Base-by-base conservation (phyloP, 805 yeast genomes). In the Nakazawaea wickerhamii region DNA sequence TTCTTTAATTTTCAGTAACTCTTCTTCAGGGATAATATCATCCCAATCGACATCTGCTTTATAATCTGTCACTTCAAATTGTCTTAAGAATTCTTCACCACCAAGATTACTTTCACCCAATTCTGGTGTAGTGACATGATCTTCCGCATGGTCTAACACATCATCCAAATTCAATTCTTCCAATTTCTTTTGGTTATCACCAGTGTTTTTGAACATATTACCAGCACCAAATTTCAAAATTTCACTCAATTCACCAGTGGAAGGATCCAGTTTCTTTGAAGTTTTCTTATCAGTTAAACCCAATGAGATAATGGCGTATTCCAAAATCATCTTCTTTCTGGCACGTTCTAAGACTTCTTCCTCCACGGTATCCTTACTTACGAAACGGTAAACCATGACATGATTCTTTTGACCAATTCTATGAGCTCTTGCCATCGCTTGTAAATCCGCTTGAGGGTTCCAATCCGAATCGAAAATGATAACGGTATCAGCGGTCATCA, bases 391-490 rank as follows among this genome's bases (percentile, higher is more conserved):
- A 14, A 93, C 98, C 80, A 88, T 87, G 28, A 93, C 99, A 64
- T 93, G 99, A 55, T 87, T 89, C 64, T 90, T 93, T 62, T 93
- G 99, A n/a, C 99, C 99, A 59, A 93, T 93, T 70, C 99, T 81
- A 66, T 93, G 99, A 3, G 99, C 99, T 65, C 99, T 80, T 0
- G 99, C 99, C 99, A 93, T 93, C 1, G 99, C 99, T 65, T 93
- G 99, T 55, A 93, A 70, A 72, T 93, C 99, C 0, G 99, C 99
- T 62, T 93, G 99, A 0, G 99, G 99, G 59, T 93, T 93, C 99
- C 99, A 93, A 67, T 93, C 99, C 4, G 96, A 87, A 64, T 93
- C 99, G 64, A 93, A 93, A 31, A 93, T 91, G 53, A 93, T 87
- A 22, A 93, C 99, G 6, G 99, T 93, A 58, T 93, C 99, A 3